Evolutionary conservation across 139 green algal genomes (phyloP), one percentile per base, ranked within the genome.

Genomic region (Parachlorella kessleri): DNA sequence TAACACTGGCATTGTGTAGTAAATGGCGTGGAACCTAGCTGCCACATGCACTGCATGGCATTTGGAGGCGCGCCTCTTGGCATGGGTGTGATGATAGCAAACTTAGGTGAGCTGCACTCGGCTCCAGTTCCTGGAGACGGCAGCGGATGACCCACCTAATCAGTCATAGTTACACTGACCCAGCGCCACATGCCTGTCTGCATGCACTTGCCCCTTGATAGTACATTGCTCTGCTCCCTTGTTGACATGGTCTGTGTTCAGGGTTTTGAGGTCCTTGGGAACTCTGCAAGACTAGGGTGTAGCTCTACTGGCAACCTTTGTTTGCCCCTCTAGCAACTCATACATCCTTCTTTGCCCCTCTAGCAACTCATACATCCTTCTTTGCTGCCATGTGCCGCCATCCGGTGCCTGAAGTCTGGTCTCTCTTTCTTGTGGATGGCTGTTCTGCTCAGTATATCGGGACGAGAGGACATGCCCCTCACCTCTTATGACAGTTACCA

Each of bases 121-220:
- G 23, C 63, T 48, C 68, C 70, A 78, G 74, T 78, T 77, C 28
- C 55, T 84, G 72, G 64, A 4, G 64, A 38, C 66, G n/a, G 53
- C 65, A 37, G 76, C 55, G 53, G 3, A 76, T 84, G 78, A 85
- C 53, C 32, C 21, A 18, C 37, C 32, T 75, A 55, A 83, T 73
- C 81, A n/a, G 88, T 92, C 88, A 92, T 92, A 92, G 88, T 92
- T 92, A 92, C 88, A 88, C 88, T 88, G 88, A 92, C 84, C 82
- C 84, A 78, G 42, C 79, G 64, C 38, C 30, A 39, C 41, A 59
- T n/a, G n/a, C n/a, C n/a, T n/a, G n/a, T n/a, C n/a, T n/a, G n/a
- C n/a, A n/a, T n/a, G n/a, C 64, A 74, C 1, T 18, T 38, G 36
- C 14, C 55, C 28, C 55, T 26, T 66, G 55, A 66, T 66, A 66